These are phyloP conservation scores for Auricularia sp. DNA, from an alignment of 768 basidiomycete genomes.

Conservation along the genomic window DNA sequence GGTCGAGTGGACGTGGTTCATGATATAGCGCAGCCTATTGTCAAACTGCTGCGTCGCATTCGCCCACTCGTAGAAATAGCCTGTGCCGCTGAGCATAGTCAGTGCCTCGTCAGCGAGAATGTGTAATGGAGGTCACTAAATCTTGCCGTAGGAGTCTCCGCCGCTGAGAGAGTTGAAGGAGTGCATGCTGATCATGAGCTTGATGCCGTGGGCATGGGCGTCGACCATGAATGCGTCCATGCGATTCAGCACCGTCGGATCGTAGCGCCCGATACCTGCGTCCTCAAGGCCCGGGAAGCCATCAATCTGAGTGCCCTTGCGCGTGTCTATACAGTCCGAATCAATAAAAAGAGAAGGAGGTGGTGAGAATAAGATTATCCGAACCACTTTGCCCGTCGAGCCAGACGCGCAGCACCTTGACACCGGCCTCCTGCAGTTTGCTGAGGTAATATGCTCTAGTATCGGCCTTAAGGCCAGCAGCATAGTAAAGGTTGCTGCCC, in stretches of 20 bases:
- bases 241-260: conserved; percentile 25
- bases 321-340: conserved; percentile 11
- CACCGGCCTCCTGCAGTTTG: conserved; percentile 1
- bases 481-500: conserved; percentile 15
- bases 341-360: neutral
- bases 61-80: conserved; percentile 25
- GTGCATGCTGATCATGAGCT: conserved; percentile 12
- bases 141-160: conserved; percentile 26
- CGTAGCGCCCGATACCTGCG: conserved; percentile 23
- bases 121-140: conserved; percentile 7
- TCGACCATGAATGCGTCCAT: conserved; percentile 32
- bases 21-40: conserved; percentile 26
- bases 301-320: conserved; percentile 14
- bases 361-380: neutral
- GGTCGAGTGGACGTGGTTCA: conserved; percentile 28
- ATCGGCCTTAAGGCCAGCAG: conserved; percentile 12
- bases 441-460: too few species aligned
- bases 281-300: conserved; percentile 26
- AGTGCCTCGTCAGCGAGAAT: neutral
- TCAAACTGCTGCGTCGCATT: conserved; percentile 23
- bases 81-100: conserved; percentile 10
- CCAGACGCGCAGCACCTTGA: conserved; percentile 20
- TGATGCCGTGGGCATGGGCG: conserved; percentile 23
- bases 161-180: conserved; percentile 15
- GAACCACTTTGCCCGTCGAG: conserved; percentile 17